These are phyloP conservation scores for barrel medic (Medicago truncatula) DNA, from an alignment of 306 rosid genomes.

Conservation along the genomic window MtrunA17r5.0-ANR NC_053043.1:18180001-18180500, in stretches of 20 bases:
- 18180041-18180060: not conserved
- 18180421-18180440: no score
- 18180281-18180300: not conserved
- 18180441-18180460: no score
- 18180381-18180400: no score
- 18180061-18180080: not conserved
- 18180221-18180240: not conserved
- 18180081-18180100: not conserved
- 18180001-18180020: not conserved
- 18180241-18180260: not conserved
- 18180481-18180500: no score
- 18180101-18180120: not conserved
- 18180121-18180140: not conserved
- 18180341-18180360: no score
- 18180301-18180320: not conserved
- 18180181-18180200: not conserved
- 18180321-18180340: not conserved
- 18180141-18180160: not conserved
- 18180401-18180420: no score
- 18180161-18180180: not conserved
- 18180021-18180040: not conserved
- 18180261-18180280: not conserved
- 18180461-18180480: no score
- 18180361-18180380: no score
- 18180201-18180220: not conserved